Conservation (phyloP, 441 rosid species). For the Theobroma grandiflorum region DNA sequence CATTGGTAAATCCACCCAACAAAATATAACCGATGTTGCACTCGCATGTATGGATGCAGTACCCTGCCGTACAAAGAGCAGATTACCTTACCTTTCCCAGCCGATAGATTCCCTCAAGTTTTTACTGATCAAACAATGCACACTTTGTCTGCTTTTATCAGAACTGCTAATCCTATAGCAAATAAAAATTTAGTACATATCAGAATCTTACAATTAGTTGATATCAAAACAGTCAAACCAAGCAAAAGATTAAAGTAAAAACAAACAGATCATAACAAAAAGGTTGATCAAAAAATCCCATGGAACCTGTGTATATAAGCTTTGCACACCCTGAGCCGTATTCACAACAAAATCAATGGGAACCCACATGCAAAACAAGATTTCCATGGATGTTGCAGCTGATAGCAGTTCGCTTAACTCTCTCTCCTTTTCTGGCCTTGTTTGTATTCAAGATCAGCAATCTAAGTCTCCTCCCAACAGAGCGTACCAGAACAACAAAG, state of each 20-base stretch:
- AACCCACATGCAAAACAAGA: conserved; percentile 31
- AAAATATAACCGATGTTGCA: not conserved
- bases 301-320: conserved; percentile 24
- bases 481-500: conserved; percentile 17
- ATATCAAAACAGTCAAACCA: not conserved
- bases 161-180: not conserved
- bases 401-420: conserved; percentile 36
- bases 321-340: not conserved
- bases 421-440: conserved; percentile 49
- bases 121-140: not conserved
- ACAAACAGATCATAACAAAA: conserved; percentile 32
- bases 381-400: conserved; percentile 38
- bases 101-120: not conserved
- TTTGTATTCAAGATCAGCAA: conserved; percentile 48
- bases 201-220: not conserved
- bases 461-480: conserved; percentile 22
- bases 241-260: not conserved
- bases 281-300: conserved; percentile 1
- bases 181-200: not conserved
- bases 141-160: not conserved
- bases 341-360: conserved; percentile 41
- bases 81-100: not conserved
- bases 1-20: conserved; percentile 27
- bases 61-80: not conserved
- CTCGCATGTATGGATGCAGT: not conserved